Evolutionary conservation across 2,329 filamentous ascomycete species (phyloP).

Genomic region (Neofusicoccum kwambonambiense): DNA sequence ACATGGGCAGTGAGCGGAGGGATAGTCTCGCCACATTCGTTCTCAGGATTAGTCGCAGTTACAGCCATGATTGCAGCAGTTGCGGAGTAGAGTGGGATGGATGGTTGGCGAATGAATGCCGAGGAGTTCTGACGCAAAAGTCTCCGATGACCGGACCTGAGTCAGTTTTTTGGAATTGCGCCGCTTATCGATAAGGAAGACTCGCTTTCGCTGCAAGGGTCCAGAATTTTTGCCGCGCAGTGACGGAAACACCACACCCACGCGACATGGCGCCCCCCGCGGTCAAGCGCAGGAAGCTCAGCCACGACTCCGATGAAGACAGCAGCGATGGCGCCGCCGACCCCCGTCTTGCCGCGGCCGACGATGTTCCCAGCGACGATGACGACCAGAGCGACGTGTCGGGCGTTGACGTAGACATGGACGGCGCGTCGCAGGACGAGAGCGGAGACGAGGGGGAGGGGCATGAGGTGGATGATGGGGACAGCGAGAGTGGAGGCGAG

Average conservation of each 20-base stretch:
- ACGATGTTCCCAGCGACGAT: constrained; percentile 18
- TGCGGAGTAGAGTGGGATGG: constrained; percentile 7
- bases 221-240: constrained; percentile 16
- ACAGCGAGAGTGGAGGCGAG: constrained; percentile 6
- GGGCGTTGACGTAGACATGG: constrained; percentile 20
- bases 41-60: constrained; percentile 28
- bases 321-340: constrained; percentile 26
- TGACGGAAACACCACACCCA: background rate
- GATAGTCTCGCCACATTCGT: constrained; percentile 39
- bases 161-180: background rate
- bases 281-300: constrained; percentile 50
- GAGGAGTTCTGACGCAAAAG: constrained; percentile 15
- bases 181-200: constrained; percentile 14
- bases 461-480: constrained; percentile 20
- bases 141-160: constrained; percentile 16
- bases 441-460: background rate
- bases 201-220: background rate
- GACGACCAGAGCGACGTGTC: constrained; percentile 15
- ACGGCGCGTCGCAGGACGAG: constrained; percentile 22
- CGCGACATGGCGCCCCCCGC: constrained; percentile 35
- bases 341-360: background rate
- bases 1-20: constrained; percentile 41
- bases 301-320: constrained; percentile 34
- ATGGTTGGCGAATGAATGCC: background rate
- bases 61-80: constrained; percentile 23